These are phyloP conservation scores for Mycena rebaudengoi DNA, from an alignment of 768 basidiomycete genomes.

Conservation along the genomic window DNA sequence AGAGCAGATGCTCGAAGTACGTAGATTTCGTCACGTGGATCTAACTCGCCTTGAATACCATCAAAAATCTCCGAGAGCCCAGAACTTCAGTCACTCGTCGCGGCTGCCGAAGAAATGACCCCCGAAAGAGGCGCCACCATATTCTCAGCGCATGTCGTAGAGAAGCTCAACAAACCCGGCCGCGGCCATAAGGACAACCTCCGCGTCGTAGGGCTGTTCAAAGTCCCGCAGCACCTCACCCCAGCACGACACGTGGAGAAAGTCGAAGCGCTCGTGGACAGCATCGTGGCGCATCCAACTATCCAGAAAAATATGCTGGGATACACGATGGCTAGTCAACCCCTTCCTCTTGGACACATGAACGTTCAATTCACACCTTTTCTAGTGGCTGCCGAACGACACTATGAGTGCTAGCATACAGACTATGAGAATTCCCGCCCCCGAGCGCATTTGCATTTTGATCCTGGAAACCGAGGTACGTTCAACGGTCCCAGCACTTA, in stretches of 20 bases:
- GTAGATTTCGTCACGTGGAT: not conserved
- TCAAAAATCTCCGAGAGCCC: conserved; percentile 4
- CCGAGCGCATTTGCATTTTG: not conserved
- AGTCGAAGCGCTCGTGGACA: conserved; percentile 2
- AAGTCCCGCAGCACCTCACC: conserved; percentile 7
- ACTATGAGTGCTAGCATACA: not conserved
- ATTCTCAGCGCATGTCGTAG: conserved; percentile 6
- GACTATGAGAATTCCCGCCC: not conserved
- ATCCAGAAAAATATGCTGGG: conserved; percentile 3
- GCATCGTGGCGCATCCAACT: not conserved
- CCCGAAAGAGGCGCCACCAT: conserved; percentile 4
- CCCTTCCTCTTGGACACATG: not conserved
- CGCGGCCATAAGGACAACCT: not conserved
- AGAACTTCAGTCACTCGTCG: conserved; percentile 7
- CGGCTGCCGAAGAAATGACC: conserved; percentile 1
- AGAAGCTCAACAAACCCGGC: conserved; percentile 3
- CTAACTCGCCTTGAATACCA: not conserved
- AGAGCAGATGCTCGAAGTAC: conserved; percentile 11
- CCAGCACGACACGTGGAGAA: not conserved
- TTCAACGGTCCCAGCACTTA: not conserved
- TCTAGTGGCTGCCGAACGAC: conserved; percentile 2
- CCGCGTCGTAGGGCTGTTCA: conserved; percentile 1
- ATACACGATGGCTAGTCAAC: conserved; percentile 3
- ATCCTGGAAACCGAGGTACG: not conserved
- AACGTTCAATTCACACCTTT: not conserved